Evolutionary conservation across 2,329 filamentous ascomycete genomes (phyloP), one percentile per base, ranked within the genome.

Genomic region (Exophiala aquamarina): DNA sequence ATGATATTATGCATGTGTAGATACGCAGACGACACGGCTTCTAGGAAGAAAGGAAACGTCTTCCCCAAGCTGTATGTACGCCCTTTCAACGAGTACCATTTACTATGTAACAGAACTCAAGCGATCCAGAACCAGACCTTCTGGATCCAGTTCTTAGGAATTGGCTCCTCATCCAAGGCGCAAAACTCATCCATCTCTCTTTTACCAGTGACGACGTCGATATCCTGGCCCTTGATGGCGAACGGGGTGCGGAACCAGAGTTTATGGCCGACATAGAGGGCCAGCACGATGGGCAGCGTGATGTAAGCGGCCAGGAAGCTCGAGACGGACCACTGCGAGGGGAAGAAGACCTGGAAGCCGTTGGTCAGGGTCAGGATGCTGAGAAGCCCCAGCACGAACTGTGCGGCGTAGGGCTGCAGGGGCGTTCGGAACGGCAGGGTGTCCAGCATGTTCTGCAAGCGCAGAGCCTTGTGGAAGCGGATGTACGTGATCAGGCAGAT

Each of bases 261-360:
- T 14, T 70, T 66, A 57, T 82, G 79, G 2, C 68, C 70, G 11
- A 74, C 63, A 56, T 79, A 83, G 31, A 83, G 50, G 57, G 84
- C 69, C 29, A 75, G 58, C 59, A 85, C 84, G 11, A 81, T 74
- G 0, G 80, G 79, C 35, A 86, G 77, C 3, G 81, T 81, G 11
- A 84, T 74, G 55, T 86, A 86, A 0, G 80, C 73, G 0, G 81
- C 82, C 54, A 84, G 67, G 58, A 92, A 92, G 58, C 73, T 73
- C 4, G 75, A 71, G 0, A 75, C 76, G 11, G 72, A 76, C 77
- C 83, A 91, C 21, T 82, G 73, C 5, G 72, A 59, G 5, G 77
- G 76, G 49, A 71, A 67, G 53, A 83, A 80, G 17, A 73, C 66
- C 49, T 79, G 72, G 47, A 79, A 81, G 13, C 80, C 78, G 35